Evolutionary conservation across 164 flowering plant genomes (phyloP).

Genomic region (Platanus orientalis): DNA sequence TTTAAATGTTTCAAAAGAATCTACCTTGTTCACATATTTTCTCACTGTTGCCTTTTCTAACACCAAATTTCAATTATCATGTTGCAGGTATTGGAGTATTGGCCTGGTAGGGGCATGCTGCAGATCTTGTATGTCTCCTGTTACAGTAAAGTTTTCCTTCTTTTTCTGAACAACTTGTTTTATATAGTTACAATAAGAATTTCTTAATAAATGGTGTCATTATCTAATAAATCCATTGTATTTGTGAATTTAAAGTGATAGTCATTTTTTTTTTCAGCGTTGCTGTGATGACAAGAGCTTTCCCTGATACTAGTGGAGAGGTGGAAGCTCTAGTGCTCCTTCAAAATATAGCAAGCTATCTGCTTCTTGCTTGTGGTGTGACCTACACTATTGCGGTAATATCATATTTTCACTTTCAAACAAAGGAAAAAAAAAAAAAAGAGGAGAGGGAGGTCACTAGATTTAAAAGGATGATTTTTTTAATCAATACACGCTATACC

Average conservation of each 20-base stretch:
- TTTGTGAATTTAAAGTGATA: not conserved
- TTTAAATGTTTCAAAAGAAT: not conserved
- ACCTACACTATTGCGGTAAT: slow-evolving; percentile 64
- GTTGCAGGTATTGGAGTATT: slow-evolving; percentile 84
- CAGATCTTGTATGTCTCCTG: slow-evolving; percentile 80
- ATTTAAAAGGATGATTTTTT: too few species aligned
- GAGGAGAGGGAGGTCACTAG: too few species aligned
- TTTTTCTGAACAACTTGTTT: not conserved
- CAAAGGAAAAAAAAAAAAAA: too few species aligned
- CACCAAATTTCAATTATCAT: slow-evolving; percentile 11
- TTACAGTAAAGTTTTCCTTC: not conserved
- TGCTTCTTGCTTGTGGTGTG: slow-evolving; percentile 84
- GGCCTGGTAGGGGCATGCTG: slow-evolving; percentile 97
- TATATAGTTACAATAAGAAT: not conserved
- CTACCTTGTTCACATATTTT: not conserved
- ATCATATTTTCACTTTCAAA: not conserved
- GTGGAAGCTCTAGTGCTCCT: slow-evolving; percentile 52
- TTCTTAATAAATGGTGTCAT: not conserved
- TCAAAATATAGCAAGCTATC: slow-evolving; percentile 78
- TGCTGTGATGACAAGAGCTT: slow-evolving; percentile 98
- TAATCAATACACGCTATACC: too few species aligned
- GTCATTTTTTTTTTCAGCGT: slow-evolving; percentile 44
- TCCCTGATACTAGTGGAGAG: slow-evolving; percentile 42
- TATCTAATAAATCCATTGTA: not conserved
- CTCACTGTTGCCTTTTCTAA: not conserved